Base-by-base conservation (phyloP, 768 basidiomycete species). In the Amanita pseudoporphyria region DNA sequence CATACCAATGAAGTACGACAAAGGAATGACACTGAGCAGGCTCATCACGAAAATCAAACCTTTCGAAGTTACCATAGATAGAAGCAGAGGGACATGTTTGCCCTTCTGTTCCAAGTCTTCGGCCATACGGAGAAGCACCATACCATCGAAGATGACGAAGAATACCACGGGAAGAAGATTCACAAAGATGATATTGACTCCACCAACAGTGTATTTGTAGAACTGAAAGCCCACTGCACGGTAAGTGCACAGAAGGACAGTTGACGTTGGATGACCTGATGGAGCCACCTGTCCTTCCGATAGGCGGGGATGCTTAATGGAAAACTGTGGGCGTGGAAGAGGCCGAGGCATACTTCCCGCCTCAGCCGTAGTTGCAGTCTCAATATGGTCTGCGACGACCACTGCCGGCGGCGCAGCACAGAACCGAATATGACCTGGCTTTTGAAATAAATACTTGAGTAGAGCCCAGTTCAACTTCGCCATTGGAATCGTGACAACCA, bases 1-100 rank as follows among this genome's bases (percentile, higher is more conserved):
- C 96, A 97, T 97, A 14, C 96, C 96, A 60, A 99, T 98, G 70
- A 99, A 99, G 72, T 99, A 99, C 6, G 89, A 93, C 16, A 99
- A 74, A 0, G 96, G 96, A 56, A 99, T 98, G 60, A 99, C 91
- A 56, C 88, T 90, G 22, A 87, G 78, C 39, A 99, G 72, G 56
- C 85, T 78, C 58, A 94, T 66, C 38, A 90, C 55, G 64, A 99
- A 98, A 58, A 98, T 84, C 58, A 89, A 67, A 3, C 76, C 78
- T 43, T 82, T 82, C 1, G 83, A 83, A 6, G 88, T 76, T 51
- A 98, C 61, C 56, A 86, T 64, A 3, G 69, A 71, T 39, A 96
- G 71, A 54, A 95, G 60, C 1, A 74, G 73, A 0, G 87, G 79
- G 44, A 87, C 67, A 48, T 76, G 74, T 45, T 74, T 66, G 5